Evolutionary conservation across 345 rosid genomes (phyloP).

Genomic region (Rhizophora apiculata): DNA sequence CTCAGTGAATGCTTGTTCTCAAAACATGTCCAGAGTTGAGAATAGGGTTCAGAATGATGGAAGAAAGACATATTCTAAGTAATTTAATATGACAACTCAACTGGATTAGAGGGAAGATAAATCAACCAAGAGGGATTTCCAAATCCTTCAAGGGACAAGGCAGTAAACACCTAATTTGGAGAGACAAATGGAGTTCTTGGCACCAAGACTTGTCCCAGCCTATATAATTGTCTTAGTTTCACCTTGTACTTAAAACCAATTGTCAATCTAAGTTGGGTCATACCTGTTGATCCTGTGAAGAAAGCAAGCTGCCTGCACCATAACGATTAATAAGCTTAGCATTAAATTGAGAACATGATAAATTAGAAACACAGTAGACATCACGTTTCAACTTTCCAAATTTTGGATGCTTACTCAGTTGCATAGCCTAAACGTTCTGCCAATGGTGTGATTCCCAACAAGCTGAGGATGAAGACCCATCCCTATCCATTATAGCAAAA

Average conservation of each 20-base stretch:
- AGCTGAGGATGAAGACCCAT: slow-evolving; percentile 72
- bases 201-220: too few relatives aligned
- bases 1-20: too few relatives aligned
- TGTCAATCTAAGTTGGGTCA: background rate
- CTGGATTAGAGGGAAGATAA: too few relatives aligned
- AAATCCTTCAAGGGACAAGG: too few relatives aligned
- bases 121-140: too few relatives aligned
- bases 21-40: too few relatives aligned
- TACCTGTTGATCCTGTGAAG: slow-evolving; percentile 85
- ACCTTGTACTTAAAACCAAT: background rate
- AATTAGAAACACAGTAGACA: background rate
- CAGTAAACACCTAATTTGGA: too few relatives aligned
- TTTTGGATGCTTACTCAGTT: slow-evolving; percentile 57
- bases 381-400: background rate
- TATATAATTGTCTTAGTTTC: background rate
- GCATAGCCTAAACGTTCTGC: slow-evolving; percentile 92
- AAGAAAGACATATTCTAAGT: too few relatives aligned
- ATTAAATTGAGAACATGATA: background rate
- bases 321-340: slow-evolving; percentile 2
- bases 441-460: slow-evolving; percentile 74
- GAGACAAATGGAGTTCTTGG: too few relatives aligned
- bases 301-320: slow-evolving; percentile 72
- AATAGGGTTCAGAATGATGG: too few relatives aligned
- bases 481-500: slow-evolving; percentile 33
- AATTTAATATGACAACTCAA: too few relatives aligned